A percentile compares a stretch with the other conserved stretches of the same genome.
These are phyloP conservation scores for Capsella rubella DNA, from an alignment of 441 rosid genomes.

Conservation along the genomic window DNA sequence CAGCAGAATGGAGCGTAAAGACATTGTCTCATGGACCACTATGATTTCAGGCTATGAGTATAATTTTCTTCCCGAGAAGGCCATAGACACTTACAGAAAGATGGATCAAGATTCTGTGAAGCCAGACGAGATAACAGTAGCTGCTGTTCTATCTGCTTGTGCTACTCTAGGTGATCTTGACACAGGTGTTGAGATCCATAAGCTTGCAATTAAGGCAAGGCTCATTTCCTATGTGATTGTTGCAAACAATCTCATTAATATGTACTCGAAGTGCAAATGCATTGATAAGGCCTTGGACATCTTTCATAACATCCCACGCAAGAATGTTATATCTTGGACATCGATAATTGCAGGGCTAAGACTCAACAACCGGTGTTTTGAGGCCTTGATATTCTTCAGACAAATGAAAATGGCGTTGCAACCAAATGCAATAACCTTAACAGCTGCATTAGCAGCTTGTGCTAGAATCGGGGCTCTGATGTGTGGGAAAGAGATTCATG, in stretches of 20 bases:
- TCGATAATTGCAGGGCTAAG: conserved; percentile 82
- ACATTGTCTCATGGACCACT: conserved; percentile 87
- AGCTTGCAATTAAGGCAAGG: conserved; percentile 69
- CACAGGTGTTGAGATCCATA: conserved; percentile 74
- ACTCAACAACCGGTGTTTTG: conserved; percentile 75
- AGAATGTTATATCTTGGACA: conserved; percentile 94
- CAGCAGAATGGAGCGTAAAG: conserved; percentile 62
- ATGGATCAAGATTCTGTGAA: conserved; percentile 66
- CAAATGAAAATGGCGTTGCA: conserved; percentile 64
- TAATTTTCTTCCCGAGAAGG: conserved; percentile 62
- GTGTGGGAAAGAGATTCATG: conserved; percentile 95
- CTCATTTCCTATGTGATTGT: conserved; percentile 66
- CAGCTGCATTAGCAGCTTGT: conserved; percentile 81
- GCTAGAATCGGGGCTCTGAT: conserved; percentile 84
- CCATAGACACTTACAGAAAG: conserved; percentile 63
- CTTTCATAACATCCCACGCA: conserved; percentile 66
- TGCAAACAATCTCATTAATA: conserved; percentile 79
- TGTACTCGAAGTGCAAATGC: conserved; percentile 91
- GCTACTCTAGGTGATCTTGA: conserved; percentile 71
- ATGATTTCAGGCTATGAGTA: conserved; percentile 83
- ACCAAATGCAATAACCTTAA: conserved; percentile 79
- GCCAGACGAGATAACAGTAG: conserved; percentile 83
- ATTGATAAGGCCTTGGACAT: conserved; percentile 84
- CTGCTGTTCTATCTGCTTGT: conserved; percentile 82
- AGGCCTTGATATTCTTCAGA: conserved; percentile 78